Evolutionary conservation across 345 rosid genomes (phyloP).

Genomic region (Nephelium lappaceum): DNA sequence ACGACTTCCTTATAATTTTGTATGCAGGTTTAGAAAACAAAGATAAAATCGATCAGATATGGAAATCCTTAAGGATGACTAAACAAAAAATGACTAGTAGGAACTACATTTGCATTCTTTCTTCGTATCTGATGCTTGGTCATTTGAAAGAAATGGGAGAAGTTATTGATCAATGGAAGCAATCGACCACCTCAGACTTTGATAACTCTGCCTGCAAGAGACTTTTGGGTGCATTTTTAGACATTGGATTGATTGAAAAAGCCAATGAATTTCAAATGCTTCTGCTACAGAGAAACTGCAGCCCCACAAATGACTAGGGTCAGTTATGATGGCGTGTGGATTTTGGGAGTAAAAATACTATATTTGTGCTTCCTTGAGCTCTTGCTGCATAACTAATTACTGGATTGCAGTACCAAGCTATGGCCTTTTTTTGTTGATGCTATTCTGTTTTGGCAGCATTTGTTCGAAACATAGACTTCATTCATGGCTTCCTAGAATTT

Average conservation of each 20-base stretch:
- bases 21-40: constrained; percentile 77
- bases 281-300: constrained; percentile 48
- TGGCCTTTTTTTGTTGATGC: background rate
- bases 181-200: constrained; percentile 57
- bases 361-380: background rate
- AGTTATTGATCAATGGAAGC: constrained; percentile 82
- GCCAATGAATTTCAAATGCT: constrained; percentile 51
- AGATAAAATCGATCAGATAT: constrained; percentile 78
- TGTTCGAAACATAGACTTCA: background rate
- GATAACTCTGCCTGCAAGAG: constrained; percentile 58
- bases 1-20: constrained; percentile 81
- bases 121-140: constrained; percentile 79
- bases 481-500: background rate
- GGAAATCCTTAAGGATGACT: constrained; percentile 85
- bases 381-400: background rate
- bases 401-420: constrained; percentile 2
- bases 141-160: constrained; percentile 67
- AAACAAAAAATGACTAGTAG: constrained; percentile 85
- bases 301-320: constrained; percentile 18
- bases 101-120: constrained; percentile 73
- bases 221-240: constrained; percentile 57
- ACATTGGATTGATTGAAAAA: constrained; percentile 51
- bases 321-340: background rate
- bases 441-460: background rate
- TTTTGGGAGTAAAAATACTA: background rate